These are phyloP conservation scores for Termitomyces sp. DNA, from an alignment of 768 basidiomycete species.

Conservation along the genomic window DNA sequence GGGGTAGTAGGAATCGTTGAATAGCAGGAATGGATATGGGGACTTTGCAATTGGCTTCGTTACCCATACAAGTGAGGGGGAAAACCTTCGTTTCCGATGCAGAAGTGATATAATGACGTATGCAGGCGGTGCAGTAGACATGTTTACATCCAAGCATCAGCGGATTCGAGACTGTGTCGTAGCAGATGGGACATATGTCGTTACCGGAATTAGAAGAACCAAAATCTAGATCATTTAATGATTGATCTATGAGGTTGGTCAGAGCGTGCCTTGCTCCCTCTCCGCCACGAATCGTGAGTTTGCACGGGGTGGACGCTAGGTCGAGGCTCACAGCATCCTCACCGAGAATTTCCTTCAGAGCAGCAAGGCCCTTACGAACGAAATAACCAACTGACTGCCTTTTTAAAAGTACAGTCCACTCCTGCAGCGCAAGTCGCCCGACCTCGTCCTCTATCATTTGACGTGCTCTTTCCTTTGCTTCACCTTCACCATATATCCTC, in stretches of 20 bases:
- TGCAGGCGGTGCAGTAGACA: slow-evolving; percentile 45
- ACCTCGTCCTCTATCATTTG: slow-evolving; percentile 45
- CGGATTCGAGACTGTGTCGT: slow-evolving; percentile 37
- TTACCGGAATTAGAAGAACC: slow-evolving; percentile 1
- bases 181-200: slow-evolving; percentile 52
- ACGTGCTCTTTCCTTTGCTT: slow-evolving; percentile 37
- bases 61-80: slow-evolving; percentile 63
- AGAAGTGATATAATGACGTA: slow-evolving; percentile 43
- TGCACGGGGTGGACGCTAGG: slow-evolving; percentile 29
- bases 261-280: slow-evolving; percentile 52
- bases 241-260: slow-evolving; percentile 39
- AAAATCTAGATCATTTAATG: slow-evolving; percentile 20
- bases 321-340: slow-evolving; percentile 50
- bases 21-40: slow-evolving; percentile 54
- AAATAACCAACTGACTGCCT: slow-evolving; percentile 45
- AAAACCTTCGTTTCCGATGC: slow-evolving; percentile 42
- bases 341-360: slow-evolving; percentile 50
- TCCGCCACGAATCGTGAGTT: slow-evolving; percentile 50
- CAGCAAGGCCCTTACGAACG: slow-evolving; percentile 43
- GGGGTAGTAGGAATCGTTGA: slow-evolving; percentile 43
- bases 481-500: slow-evolving; percentile 41
- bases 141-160: slow-evolving; percentile 46
- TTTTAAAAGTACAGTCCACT: slow-evolving; percentile 36
- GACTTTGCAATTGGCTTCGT: slow-evolving; percentile 49
- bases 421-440: slow-evolving; percentile 40